Evolutionary conservation across 352 stramenopile species (phyloP), one percentile per base, ranked within the genome.

Genomic region (Blastocystis sp.): DNA sequence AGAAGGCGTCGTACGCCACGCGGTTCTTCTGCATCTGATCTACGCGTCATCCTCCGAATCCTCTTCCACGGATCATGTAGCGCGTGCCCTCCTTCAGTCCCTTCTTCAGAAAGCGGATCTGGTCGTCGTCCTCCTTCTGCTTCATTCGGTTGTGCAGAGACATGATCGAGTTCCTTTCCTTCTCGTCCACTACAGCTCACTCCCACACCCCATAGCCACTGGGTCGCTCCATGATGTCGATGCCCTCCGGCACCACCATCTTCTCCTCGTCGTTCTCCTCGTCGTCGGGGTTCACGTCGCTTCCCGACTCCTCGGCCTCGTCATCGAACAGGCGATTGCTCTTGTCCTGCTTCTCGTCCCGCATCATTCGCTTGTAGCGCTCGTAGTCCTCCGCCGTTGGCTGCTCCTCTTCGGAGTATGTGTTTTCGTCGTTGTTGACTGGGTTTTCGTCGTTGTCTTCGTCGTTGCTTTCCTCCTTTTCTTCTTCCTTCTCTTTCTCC

Each of bases 231-330:
- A 64, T 52, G 60, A 84, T 84, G 61, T 84, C 74, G 45, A 84
- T 84, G 1, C 74, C 74, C 21, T 84, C 53, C 2, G 74, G 74
- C 48, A 84, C 60, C 23, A 70, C 74, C 28, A 84, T 48, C n/a
- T 56, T 34, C 28, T 41, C 43, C 1, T 62, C 45, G 38, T 84
- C 74, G 10, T 64, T 53, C 10, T 40, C 59, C 3, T 84, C 74
- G 17, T 53, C 5, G 9, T 76, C 66, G 3, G 52, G 23, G n/a
- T 40, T 17, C 41, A 84, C 23, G 5, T 84, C 74, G 34, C 60
- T 62, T 11, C 74, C 74, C 0, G 74, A 84, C 48, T 84, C 74
- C 69, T 84, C 74, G n/a, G 74, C 74, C n/a, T 84, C 74, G 61
- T 59, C 66, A 28, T 84, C 74, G n/a, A 84, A 52, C 14, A 84